Conservation (phyloP, 2,329 filamentous ascomycete genomes). For the Cladosporium sp. region DNA sequence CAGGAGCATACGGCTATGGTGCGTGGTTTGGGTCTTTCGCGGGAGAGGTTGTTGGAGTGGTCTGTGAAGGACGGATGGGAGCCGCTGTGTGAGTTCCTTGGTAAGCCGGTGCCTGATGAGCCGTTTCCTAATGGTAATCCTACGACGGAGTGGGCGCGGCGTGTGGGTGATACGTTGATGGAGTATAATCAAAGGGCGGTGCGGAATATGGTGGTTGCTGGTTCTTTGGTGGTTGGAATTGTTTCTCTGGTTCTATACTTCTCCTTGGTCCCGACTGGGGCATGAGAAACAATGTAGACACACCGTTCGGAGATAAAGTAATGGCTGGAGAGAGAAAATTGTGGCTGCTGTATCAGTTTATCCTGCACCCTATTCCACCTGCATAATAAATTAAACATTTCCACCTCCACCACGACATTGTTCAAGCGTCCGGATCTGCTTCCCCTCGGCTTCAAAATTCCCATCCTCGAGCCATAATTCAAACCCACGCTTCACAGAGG, state of each 20-base stretch:
- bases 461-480: conserved; percentile 50
- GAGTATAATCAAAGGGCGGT: neutral
- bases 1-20: conserved; percentile 14
- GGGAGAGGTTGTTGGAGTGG: conserved; percentile 27
- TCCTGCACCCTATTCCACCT: too few species aligned
- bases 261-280: too few species aligned
- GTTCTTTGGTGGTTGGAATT: neutral
- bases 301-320: too few species aligned
- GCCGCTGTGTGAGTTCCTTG: conserved; percentile 29
- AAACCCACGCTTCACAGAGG: conserved; percentile 40
- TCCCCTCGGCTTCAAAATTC: conserved; percentile 54
- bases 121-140: conserved; percentile 20
- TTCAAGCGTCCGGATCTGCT: conserved; percentile 46
- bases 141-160: neutral
- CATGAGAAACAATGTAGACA: too few species aligned
- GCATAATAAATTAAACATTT: too few species aligned
- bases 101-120: conserved; percentile 19
- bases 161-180: neutral
- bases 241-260: neutral
- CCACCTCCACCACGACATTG: conserved; percentile 27
- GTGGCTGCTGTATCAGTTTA: too few species aligned
- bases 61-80: conserved; percentile 26
- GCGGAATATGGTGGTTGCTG: conserved; percentile 3
- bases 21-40: conserved; percentile 18
- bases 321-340: too few species aligned